These are phyloP conservation scores for Glaciozyma martinii DNA, from an alignment of 768 basidiomycete genomes.

Conservation along the genomic window DNA sequence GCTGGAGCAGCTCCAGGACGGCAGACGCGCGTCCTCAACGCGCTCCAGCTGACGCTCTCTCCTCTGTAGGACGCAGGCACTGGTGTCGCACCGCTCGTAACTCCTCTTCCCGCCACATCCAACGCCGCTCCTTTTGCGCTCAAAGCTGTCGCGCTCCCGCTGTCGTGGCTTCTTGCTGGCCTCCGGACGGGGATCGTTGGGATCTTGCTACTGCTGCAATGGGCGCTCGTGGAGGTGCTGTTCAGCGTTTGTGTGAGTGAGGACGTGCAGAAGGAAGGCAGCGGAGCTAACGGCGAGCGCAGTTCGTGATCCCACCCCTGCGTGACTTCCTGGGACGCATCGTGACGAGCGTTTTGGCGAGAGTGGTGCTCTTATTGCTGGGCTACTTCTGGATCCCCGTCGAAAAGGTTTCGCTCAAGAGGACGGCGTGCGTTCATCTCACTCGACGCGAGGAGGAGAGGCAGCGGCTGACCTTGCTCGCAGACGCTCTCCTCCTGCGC, in stretches of 20 bases:
- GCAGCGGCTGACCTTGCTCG: too few relatives aligned
- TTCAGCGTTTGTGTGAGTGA: not conserved
- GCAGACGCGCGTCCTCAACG: too few relatives aligned
- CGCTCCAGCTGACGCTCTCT: not conserved
- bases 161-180: not conserved
- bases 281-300: not conserved
- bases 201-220: constrained; percentile 9
- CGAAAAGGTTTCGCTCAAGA: constrained; percentile 15
- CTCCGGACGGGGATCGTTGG: not conserved
- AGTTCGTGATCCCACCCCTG: constrained; percentile 4
- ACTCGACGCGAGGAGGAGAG: not conserved
- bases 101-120: constrained; percentile 4
- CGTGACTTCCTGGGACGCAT: not conserved
- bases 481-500: constrained; percentile 10
- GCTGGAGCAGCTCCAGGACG: not conserved
- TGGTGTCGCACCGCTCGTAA: constrained; percentile 22
- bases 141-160: not conserved
- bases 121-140: not conserved
- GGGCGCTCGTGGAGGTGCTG: constrained; percentile 15
- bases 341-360: not conserved
- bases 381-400: constrained; percentile 18
- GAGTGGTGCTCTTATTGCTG: constrained; percentile 10
- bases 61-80: constrained; percentile 12
- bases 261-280: not conserved
- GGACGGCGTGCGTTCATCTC: constrained; percentile 1